Evolutionary conservation across 2,329 filamentous ascomycete species (phyloP), one percentile per base, ranked within the genome.

Genomic region (Xylariomycetidae sp.): DNA sequence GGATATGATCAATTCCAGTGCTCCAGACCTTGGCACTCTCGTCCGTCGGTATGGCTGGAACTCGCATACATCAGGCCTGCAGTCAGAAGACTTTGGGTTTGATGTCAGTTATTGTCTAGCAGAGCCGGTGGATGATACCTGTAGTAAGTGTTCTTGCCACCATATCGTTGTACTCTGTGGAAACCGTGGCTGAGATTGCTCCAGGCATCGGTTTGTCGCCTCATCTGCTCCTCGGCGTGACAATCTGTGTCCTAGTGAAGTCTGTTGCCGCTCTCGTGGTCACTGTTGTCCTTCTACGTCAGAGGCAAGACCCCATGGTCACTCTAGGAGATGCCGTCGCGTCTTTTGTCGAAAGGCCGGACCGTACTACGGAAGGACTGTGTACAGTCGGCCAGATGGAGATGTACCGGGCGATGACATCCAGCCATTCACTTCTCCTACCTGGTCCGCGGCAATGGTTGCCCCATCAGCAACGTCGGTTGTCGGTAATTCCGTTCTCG

Each of bases 281-380:
- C n/a, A 39, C 29, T 3, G 20, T 19, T 5, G 48, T 50, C 20
- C 51, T 62, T 3, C 28, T 49, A 13, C 51, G 52, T 27, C 39
- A 42, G 19, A 51, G 49, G 13, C 64, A 67, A 42, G 50, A 53
- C 12, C 68, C 67, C 1, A 59, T 74, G 4, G 61, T 65, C 12
- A 72, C 68, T 1, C 56, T 73, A 3, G 70, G 70, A 19, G 70
- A 74, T 40, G 65, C 66, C 18, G 53, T 74, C n/a, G 47, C 60
- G 5, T 72, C 69, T 2, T 73, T 74, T 35, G 60, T 74, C 28
- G 50, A 54, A 10, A 56, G 60, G 2, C 62, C 68, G 0, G 70
- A 74, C 44, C 48, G 50, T 1, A 59, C 57, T 2, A 72, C 68
- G 1, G 33, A 30, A 1, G 44, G 47, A 3, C 32, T 47, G 25